Percentiles rank a stretch among this genome's conserved stretches.
These are phyloP conservation scores for Mucor circinelloides DNA, from an alignment of 371 early-diverging fungal genomes.

Conservation along the genomic window DNA sequence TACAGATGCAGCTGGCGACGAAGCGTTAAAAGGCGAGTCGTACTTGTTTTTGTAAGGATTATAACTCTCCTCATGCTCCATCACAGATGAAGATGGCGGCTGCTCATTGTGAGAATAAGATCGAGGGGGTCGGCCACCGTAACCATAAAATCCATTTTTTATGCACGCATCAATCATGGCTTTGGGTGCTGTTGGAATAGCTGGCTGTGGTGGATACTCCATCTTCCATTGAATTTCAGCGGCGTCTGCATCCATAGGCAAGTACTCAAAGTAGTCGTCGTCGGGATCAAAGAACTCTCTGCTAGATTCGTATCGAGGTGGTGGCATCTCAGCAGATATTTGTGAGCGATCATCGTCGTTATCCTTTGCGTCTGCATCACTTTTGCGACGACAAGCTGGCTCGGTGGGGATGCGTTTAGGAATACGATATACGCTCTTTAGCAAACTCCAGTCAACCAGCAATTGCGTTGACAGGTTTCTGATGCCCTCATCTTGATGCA, in stretches of 20 bases:
- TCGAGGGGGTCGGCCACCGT: slow-evolving; percentile 10
- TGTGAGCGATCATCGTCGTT: neutral
- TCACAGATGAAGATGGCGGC: neutral
- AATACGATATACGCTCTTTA: slow-evolving; percentile 64
- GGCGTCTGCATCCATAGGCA: slow-evolving; percentile 21
- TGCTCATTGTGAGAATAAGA: neutral
- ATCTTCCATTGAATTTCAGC: slow-evolving; percentile 29
- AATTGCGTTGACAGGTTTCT: slow-evolving; percentile 38
- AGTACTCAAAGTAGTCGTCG: slow-evolving; percentile 37
- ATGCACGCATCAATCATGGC: slow-evolving; percentile 37
- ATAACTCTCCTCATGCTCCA: neutral
- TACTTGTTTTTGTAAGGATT: slow-evolving; percentile 1
- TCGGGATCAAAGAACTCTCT: slow-evolving; percentile 41
- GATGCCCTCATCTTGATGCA: slow-evolving; percentile 44
- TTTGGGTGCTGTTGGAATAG: slow-evolving; percentile 37
- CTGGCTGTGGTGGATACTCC: slow-evolving; percentile 28
- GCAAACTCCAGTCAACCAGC: slow-evolving; percentile 48
- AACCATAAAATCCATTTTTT: slow-evolving; percentile 26
- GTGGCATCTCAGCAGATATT: neutral
- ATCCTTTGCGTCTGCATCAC: neutral
- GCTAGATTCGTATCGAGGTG: slow-evolving; percentile 17
- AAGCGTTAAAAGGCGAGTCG: neutral
- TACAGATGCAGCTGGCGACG: neutral
- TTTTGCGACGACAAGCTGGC: neutral
- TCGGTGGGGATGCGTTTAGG: slow-evolving; percentile 40